Base-by-base conservation (phyloP, 2,329 filamentous ascomycete genomes). In the Clarireedia monteithiana region DNA sequence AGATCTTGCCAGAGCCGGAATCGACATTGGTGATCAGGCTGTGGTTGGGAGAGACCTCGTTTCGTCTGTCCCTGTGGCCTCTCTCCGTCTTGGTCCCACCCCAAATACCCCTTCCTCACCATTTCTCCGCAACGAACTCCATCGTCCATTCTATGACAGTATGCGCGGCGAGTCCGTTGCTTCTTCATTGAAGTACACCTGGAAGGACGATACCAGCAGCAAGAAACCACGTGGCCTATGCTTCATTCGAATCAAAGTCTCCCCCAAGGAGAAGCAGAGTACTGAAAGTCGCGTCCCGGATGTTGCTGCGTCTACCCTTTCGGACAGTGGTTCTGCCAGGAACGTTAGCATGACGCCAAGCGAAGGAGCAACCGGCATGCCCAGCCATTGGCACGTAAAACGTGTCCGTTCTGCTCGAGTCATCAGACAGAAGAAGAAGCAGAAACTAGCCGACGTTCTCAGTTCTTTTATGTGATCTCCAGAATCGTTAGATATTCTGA, bases 61-160 rank as follows among this genome's bases (percentile, higher is more conserved):
- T 34, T 61, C 56, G 45, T 61, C 66, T 20, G 27, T 67, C 7
- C 66, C 67, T 0, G 50, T 68, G 40, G 65, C 59, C 5, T 67
- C 60, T 24, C 34, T 69, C n/a, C 62, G 65, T 26, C 59, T 69
- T n/a, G 66, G 66, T 9, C 57, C 58, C 12, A 52, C 2, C 27
- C 52, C 12, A 14, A 12, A 2, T 5, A 27, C 39, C 12, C 24
- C 39, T n/a, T n/a, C 15, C 5, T 42, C 39, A 5, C 39, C 39
- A 6, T 34, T 10, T 12, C 23, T 45, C 3, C 44, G 44, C 3
- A 45, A n/a, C 24, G 23, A 23, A 4, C 26, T 48, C 14, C 51
- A 53, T 10, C 51, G 47, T 5, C 34, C 44, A 7, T 53, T 53
- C n/a, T 53, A 53, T 30, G 42, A 38, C 20, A 42, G 39, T 20